Percentiles rank a stretch among this genome's conserved stretches.
phyloP scores from a whole-genome alignment of 2,329 filamentous ascomycete species.

The Malbranchea zuffiana region DNA sequence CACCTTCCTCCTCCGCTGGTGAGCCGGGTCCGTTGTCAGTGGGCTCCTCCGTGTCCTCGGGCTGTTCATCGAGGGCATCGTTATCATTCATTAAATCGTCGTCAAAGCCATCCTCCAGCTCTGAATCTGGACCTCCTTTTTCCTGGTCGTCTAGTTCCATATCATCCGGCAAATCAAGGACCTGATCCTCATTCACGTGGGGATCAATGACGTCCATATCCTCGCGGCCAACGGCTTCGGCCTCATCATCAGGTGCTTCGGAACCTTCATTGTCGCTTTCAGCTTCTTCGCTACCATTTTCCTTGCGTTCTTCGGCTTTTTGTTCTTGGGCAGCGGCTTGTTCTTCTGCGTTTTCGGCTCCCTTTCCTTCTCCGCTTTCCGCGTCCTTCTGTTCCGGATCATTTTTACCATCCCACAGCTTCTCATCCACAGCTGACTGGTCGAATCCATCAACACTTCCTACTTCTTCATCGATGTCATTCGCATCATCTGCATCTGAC shows the following conservation, averaged over 20 bases:
- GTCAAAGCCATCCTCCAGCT: conserved; percentile 38
- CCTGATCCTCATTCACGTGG: conserved; percentile 69
- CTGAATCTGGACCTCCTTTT: conserved; percentile 41
- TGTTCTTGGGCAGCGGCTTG: conserved; percentile 52
- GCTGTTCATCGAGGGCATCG: conserved; percentile 25
- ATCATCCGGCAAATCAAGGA: conserved; percentile 74
- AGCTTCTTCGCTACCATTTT: conserved; percentile 48
- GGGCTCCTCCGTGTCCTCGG: conserved; percentile 13
- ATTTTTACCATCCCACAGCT: conserved; percentile 83
- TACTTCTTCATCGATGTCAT: conserved; percentile 74
- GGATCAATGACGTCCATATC: conserved; percentile 58
- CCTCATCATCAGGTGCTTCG: conserved; percentile 46
- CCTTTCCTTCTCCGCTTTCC: conserved; percentile 59
- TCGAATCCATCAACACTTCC: conserved; percentile 88
- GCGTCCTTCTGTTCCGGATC: conserved; percentile 58
- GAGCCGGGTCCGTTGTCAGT: conserved; percentile 23
- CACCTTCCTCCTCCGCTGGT: conserved; percentile 24
- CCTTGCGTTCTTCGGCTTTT: conserved; percentile 43
- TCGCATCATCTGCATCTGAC: conserved; percentile 50
- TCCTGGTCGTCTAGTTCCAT: conserved; percentile 68
- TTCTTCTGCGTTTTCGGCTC: conserved; percentile 44
- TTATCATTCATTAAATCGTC: conserved; percentile 37
- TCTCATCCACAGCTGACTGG: conserved; percentile 84
- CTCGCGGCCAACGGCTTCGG: conserved; percentile 51
- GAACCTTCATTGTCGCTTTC: conserved; percentile 43